Percentiles rank a stretch among this genome's conserved stretches.
Conservation (phyloP, 257 asterid genomes). For the Linderniella brevidens region DNA sequence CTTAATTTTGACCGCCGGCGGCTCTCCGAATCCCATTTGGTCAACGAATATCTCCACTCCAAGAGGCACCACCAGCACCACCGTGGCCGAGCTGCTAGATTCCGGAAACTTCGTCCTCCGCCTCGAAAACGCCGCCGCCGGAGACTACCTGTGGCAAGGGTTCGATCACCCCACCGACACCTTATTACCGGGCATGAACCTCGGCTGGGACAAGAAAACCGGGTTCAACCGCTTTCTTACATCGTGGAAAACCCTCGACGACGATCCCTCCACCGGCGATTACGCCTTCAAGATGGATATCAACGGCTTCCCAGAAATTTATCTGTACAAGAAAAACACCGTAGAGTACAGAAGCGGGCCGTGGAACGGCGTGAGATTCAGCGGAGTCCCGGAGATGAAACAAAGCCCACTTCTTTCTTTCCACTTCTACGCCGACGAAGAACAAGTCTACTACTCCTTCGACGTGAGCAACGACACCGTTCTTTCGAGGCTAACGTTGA, state of each 20-base stretch:
- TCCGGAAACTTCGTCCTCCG: conserved; percentile 53
- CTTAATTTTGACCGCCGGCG: conserved; percentile 27
- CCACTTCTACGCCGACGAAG: conserved; percentile 16
- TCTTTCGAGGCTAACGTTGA: conserved; percentile 37
- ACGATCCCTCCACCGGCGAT: conserved; percentile 66
- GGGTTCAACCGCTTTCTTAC: conserved; percentile 38
- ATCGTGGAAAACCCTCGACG: conserved; percentile 45
- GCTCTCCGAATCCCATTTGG: conserved; percentile 33
- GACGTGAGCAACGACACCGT: conserved; percentile 23
- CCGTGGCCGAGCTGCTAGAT: conserved; percentile 42
- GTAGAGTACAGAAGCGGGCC: conserved; percentile 67
- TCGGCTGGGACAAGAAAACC: conserved; percentile 75
- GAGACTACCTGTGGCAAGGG: conserved; percentile 50
- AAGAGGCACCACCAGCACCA: conserved; percentile 9
- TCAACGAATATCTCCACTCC: conserved; percentile 25
- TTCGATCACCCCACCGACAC: conserved; percentile 74
- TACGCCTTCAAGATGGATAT: conserved; percentile 41
- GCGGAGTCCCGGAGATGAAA: conserved; percentile 88
- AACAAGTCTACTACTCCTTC: conserved; percentile 33
- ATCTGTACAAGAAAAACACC: conserved; percentile 10
- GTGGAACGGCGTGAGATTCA: conserved; percentile 76
- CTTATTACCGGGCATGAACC: conserved; percentile 71
- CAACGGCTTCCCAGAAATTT: conserved; percentile 48
- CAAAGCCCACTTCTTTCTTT: conserved; percentile 26
- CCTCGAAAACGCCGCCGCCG: conserved; percentile 13